A percentile compares a stretch with the other conserved stretches of the same genome.
Conservation (phyloP, 345 rosid species). For the Clausena lansium region DNA sequence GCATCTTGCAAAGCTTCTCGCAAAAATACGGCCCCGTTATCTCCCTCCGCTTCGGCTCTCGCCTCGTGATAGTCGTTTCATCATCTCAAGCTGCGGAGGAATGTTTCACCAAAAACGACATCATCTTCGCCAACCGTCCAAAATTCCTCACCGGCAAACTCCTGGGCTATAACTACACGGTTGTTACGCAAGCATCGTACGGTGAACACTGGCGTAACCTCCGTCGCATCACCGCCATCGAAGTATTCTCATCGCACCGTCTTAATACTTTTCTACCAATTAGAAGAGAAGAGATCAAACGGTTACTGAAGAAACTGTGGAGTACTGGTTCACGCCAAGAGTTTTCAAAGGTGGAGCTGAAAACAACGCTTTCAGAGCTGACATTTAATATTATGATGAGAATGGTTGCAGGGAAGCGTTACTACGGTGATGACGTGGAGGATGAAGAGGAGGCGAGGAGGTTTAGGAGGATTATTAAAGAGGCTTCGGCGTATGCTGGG, state of each 20-base stretch:
- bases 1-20: slow-evolving; percentile 21
- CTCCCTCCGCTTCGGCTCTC: slow-evolving; percentile 40
- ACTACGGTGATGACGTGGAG: slow-evolving; percentile 42
- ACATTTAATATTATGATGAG: slow-evolving; percentile 30
- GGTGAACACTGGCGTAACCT: slow-evolving; percentile 77
- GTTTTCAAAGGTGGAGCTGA: slow-evolving; percentile 41
- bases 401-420: slow-evolving; percentile 58
- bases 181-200: slow-evolving; percentile 32
- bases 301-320: slow-evolving; percentile 35
- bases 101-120: slow-evolving; percentile 53
- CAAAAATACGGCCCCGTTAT: slow-evolving; percentile 40
- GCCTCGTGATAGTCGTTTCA: slow-evolving; percentile 29
- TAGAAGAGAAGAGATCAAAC: slow-evolving; percentile 46
- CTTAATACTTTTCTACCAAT: slow-evolving; percentile 29
- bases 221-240: slow-evolving; percentile 40
- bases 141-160: slow-evolving; percentile 25
- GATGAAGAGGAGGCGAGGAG: slow-evolving; percentile 38
- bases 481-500: slow-evolving; percentile 13
- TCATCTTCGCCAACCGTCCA: slow-evolving; percentile 47
- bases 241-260: slow-evolving; percentile 54
- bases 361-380: slow-evolving; percentile 34
- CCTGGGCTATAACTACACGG: slow-evolving; percentile 41
- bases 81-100: slow-evolving; percentile 40
- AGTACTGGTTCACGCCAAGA: slow-evolving; percentile 13
- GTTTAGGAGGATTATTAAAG: slow-evolving; percentile 30